Percentiles rank a stretch among this genome's conserved stretches.
Evolutionary conservation across 495 filamentous ascomycete genomes (phyloP).

Genomic region (Platismatia glauca): DNA sequence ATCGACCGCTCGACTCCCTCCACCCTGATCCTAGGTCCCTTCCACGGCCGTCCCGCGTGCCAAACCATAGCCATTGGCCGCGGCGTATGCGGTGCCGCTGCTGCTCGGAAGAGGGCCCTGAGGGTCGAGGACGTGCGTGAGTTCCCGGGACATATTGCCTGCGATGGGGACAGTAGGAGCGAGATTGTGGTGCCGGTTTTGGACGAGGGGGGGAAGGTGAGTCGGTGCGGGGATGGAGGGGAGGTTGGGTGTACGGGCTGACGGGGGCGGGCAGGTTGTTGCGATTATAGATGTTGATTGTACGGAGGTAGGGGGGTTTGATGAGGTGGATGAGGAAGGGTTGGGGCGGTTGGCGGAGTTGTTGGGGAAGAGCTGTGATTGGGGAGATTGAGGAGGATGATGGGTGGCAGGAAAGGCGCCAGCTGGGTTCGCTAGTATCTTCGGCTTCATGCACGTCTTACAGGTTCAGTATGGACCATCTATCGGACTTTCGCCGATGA

Average conservation of each 20-base stretch:
- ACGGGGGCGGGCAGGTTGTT: conserved; percentile 47
- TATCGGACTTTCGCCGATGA: not conserved
- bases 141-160: conserved; percentile 89
- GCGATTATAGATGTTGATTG: conserved; percentile 90
- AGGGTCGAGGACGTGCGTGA: conserved; percentile 64
- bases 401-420: not conserved
- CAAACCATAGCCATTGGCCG: conserved; percentile 71
- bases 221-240: conserved; percentile 18
- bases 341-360: conserved; percentile 63
- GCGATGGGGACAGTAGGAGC: conserved; percentile 70
- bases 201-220: conserved; percentile 42
- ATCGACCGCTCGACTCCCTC: conserved; percentile 49
- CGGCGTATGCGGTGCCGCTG: conserved; percentile 80
- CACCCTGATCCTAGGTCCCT: conserved; percentile 73
- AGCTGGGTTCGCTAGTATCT: not conserved
- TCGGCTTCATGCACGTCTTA: not conserved
- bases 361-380: conserved; percentile 57
- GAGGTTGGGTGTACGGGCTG: conserved; percentile 6
- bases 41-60: conserved; percentile 78
- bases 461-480: not conserved
- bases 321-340: conserved; percentile 58
- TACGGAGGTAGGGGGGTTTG: conserved; percentile 59
- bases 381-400: not conserved
- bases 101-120: conserved; percentile 51
- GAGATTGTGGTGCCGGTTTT: conserved; percentile 88